Percentiles rank a stretch among this genome's conserved stretches.
Evolutionary conservation across 768 basidiomycete genomes (phyloP).

Genomic region (Mycena vulgaris): DNA sequence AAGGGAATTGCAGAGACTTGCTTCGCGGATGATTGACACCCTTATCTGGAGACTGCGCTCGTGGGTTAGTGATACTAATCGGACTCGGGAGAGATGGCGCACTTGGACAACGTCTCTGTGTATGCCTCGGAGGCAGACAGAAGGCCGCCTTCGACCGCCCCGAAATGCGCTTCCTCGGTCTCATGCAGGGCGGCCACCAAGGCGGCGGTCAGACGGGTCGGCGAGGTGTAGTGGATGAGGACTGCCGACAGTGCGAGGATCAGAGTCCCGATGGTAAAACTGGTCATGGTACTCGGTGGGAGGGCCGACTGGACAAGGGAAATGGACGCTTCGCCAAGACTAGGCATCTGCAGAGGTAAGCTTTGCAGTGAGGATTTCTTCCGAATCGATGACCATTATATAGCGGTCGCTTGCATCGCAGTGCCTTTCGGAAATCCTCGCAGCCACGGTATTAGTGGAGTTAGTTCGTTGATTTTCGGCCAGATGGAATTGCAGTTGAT

Average conservation of each 20-base stretch:
- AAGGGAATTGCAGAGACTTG: conserved; percentile 11
- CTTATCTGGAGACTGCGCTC: conserved; percentile 16
- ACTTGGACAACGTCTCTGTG: conserved; percentile 18
- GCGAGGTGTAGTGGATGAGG: conserved; percentile 2
- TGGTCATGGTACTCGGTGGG: background rate
- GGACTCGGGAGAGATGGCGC: background rate
- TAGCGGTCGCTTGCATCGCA: background rate
- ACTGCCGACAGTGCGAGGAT: background rate
- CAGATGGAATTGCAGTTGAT: background rate
- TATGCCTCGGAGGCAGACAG: conserved; percentile 5
- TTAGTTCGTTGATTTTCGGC: too few relatives aligned
- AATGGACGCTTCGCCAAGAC: background rate
- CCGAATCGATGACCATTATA: background rate
- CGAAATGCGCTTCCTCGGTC: conserved; percentile 12
- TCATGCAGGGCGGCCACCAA: conserved; percentile 1
- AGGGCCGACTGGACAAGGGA: conserved; percentile 6
- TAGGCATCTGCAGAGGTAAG: background rate
- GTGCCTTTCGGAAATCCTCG: background rate
- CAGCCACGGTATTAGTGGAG: background rate
- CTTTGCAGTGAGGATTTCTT: background rate
- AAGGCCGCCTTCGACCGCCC: conserved; percentile 12
- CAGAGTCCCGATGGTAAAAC: background rate
- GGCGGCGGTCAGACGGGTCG: background rate
- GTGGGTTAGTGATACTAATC: background rate
- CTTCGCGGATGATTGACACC: conserved; percentile 19